Evolutionary conservation across 176 grass and related monocot species (phyloP), one percentile per base, ranked within the genome.

Genomic region (Themeda triandra): DNA sequence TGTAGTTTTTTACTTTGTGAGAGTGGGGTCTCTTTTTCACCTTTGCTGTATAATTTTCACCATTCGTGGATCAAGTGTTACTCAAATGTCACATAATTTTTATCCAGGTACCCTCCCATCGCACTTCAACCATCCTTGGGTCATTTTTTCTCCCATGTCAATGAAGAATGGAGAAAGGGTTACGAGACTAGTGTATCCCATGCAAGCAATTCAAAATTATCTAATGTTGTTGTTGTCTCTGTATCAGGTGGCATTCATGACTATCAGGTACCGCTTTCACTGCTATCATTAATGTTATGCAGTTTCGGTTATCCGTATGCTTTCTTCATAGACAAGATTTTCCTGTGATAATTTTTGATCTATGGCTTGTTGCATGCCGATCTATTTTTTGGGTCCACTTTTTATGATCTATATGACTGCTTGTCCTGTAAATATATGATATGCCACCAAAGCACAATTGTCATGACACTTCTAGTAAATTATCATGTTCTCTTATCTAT

Each of bases 151-250:
- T 92, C 93, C 25, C 82, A 87, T 80, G 96, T 98, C 53, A 98
- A 98, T 89, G 83, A 84, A 86, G 86, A 95, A 87, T 98, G 96
- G 96, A 95, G 81, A 92, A 93, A 95, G 60, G 93, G 93, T 78
- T 98, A 95, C 80, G 84, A 36, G 75, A 76, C 39, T 73, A 79
- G 87, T 54, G 82, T 66, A 63, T 85, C 83, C 51, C 80, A 19
- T 68, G 69, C 45, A 85, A 86, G 58, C 17, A 85, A 37, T 84
- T 62, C 84, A 39, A 92, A 91, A 53, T 80, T 98, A 80, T 92
- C 91, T 64, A 86, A 98, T 92, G 89, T 96, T 29, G 80, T 98
- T 83, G 88, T 95, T 75, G 68, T 96, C 73, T 98, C 96, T 87
- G 37, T 98, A 80, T 83, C 91, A 40, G 96, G 96, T 58, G 96